Base-by-base conservation (phyloP, 2,329 filamentous ascomycete species). In the Hypoxylon sp. region DNA sequence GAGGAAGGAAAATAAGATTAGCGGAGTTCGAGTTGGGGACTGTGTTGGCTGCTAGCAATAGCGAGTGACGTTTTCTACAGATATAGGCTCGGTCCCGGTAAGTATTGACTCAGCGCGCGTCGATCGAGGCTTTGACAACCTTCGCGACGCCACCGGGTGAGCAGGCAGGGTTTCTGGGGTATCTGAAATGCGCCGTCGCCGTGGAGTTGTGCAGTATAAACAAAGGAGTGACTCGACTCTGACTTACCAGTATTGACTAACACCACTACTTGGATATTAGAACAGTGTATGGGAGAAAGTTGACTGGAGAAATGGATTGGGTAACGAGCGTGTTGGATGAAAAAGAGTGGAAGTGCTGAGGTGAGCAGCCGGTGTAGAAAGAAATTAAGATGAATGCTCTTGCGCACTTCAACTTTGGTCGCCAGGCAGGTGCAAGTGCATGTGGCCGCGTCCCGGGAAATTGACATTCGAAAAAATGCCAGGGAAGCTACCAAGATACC, bases 241-340 rank as follows among this genome's bases (percentile, higher is more conserved):
- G 40, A 72, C 70, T 72, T 72, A 73, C 70, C 58, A 64, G 55
- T 61, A 40, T 40, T 24, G 60, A 55, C 32, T 58, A 44, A 36
- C 57, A 55, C 30, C 56, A 44, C 42, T 57, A 46, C 50, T 60
- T 63, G 44, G 36, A n/a, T 18, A 67, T 67, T 69, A 66, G 63
- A 69, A 66, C 44, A 54, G 7, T 54, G 38, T 67, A 67, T 36
- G 48, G 42, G 11, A 51, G 28, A 65, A 63, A 49, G 44, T 7
- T 28, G 57, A 51, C 32, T 54, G 64, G 44, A 65, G 36, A 50
- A 60, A 38, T 6, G 45, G 40, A 58, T 50, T 44, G 49, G 46
- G 55, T 61, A 67, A 67, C 16, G 63, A 65, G 40, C 59, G 65
- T 69, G 48, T 20, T 46, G 30, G 22, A 26, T 57, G 46, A 50